Evolutionary conservation across 2,329 filamentous ascomycete species (phyloP).

Genomic region (Cladophialophora carrionii): DNA sequence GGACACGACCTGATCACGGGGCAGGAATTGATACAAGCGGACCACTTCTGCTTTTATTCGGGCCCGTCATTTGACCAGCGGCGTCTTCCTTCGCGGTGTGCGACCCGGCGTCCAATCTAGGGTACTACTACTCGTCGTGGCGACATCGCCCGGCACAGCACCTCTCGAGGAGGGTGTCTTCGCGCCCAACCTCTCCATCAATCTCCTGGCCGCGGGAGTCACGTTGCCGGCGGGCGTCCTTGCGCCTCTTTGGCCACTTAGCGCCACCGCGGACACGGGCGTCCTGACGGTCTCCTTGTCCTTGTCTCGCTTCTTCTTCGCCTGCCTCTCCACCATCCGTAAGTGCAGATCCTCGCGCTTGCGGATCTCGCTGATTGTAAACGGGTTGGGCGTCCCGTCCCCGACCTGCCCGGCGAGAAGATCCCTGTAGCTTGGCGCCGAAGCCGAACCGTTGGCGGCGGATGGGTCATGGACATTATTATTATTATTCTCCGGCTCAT

Average conservation of each 20-base stretch:
- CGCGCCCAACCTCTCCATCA: slow-evolving; percentile 47
- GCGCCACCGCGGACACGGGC: not conserved
- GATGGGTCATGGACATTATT: slow-evolving; percentile 40
- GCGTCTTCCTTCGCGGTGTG: slow-evolving; percentile 39
- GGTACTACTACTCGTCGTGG: slow-evolving; percentile 27
- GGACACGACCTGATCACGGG: not conserved
- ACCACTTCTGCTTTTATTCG: not conserved
- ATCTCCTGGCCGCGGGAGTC: slow-evolving; percentile 51
- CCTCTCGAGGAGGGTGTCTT: slow-evolving; percentile 41
- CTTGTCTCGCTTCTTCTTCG: slow-evolving; percentile 33
- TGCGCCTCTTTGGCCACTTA: not conserved
- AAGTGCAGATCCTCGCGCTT: slow-evolving; percentile 80
- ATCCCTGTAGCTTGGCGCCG: slow-evolving; percentile 52
- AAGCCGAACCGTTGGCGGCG: slow-evolving; percentile 58
- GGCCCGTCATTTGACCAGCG: not conserved
- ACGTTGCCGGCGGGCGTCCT: slow-evolving; percentile 42
- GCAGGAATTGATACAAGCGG: not conserved
- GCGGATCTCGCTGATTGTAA: slow-evolving; percentile 74
- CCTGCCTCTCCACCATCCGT: slow-evolving; percentile 74
- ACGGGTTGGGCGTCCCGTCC: slow-evolving; percentile 69
- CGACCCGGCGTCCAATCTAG: slow-evolving; percentile 48
- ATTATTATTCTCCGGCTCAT: slow-evolving; percentile 47
- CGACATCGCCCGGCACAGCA: slow-evolving; percentile 25
- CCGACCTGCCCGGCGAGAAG: slow-evolving; percentile 45
- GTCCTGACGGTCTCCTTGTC: slow-evolving; percentile 30